A percentile compares a stretch with the other conserved stretches of the same genome.
These are phyloP conservation scores for Apiotrichum brassicae DNA, from an alignment of 1,284 basidiomycete species.

Conservation along the genomic window DNA sequence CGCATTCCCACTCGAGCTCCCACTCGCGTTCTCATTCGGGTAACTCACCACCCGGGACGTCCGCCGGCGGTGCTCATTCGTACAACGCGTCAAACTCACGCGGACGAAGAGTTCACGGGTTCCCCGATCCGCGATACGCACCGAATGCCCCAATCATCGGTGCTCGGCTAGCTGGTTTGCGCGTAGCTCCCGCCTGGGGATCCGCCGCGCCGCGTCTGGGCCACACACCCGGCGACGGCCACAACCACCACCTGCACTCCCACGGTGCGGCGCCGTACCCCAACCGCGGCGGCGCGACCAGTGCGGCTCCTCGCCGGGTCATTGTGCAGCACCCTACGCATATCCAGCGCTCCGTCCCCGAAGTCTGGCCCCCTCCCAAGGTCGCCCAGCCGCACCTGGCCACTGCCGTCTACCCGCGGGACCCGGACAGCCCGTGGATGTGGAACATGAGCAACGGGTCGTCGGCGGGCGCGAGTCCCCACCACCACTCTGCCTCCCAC, in stretches of 20 bases:
- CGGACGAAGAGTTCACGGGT: background rate
- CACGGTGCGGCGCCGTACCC: constrained; percentile 2
- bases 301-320: background rate
- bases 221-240: background rate
- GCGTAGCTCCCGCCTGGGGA: constrained; percentile 24
- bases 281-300: background rate
- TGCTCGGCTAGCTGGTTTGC: constrained; percentile 9
- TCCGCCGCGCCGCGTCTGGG: background rate
- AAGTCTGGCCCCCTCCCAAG: constrained; percentile 22
- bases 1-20: background rate
- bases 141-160: constrained; percentile 17
- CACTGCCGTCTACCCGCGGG: constrained; percentile 29
- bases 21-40: background rate
- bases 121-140: constrained; percentile 22
- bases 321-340: background rate
- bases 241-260: background rate
- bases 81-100: background rate
- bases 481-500: background rate
- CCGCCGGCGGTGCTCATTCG: background rate
- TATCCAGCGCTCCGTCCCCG: constrained; percentile 17
- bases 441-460: constrained; percentile 7
- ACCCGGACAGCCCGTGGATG: constrained; percentile 23
- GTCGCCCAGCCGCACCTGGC: constrained; percentile 9
- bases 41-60: background rate
- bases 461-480: background rate